phyloP scores from a whole-genome alignment of 163 green algal genomes.

The Scenedesmus sp. region DNA sequence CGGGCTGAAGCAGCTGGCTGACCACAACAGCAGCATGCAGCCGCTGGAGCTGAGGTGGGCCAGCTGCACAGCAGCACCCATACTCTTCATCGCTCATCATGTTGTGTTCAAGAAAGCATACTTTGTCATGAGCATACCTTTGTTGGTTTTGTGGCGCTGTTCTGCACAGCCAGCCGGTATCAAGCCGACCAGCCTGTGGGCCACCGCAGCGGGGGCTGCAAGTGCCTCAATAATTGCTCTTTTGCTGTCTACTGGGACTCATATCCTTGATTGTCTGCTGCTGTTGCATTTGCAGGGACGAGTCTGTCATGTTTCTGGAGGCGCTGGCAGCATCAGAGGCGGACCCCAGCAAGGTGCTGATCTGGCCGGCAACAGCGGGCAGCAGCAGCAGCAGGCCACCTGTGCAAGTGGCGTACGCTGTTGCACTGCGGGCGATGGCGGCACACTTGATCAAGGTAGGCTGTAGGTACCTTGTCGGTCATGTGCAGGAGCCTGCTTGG shows the following conservation, averaged over 20 bases:
- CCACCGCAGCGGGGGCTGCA: no score
- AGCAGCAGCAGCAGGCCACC: not conserved
- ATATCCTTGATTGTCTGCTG: not conserved
- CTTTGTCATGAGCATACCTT: no score
- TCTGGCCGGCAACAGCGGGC: not conserved
- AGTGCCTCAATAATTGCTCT: no score
- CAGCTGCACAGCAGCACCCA: no score
- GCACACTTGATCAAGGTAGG: conserved; percentile 24
- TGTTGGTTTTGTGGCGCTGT: no score
- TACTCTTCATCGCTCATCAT: no score
- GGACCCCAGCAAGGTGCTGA: not conserved
- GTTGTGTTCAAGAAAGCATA: no score
- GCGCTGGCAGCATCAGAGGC: not conserved
- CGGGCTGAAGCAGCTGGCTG: conserved; percentile 29
- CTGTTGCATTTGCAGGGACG: conserved; percentile 10
- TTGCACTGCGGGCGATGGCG: not conserved
- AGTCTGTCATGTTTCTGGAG: conserved; percentile 44
- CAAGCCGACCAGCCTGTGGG: no score
- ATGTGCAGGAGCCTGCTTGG: no score
- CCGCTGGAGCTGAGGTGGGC: conserved; percentile 15
- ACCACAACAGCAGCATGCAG: conserved; percentile 37
- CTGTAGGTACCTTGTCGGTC: no score
- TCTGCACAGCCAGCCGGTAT: no score
- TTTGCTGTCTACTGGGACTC: no score
- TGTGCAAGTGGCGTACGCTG: not conserved